These are phyloP conservation scores for Colletotrichum tamarilloi DNA, from an alignment of 2,329 filamentous ascomycete genomes.

Conservation along the genomic window DNA sequence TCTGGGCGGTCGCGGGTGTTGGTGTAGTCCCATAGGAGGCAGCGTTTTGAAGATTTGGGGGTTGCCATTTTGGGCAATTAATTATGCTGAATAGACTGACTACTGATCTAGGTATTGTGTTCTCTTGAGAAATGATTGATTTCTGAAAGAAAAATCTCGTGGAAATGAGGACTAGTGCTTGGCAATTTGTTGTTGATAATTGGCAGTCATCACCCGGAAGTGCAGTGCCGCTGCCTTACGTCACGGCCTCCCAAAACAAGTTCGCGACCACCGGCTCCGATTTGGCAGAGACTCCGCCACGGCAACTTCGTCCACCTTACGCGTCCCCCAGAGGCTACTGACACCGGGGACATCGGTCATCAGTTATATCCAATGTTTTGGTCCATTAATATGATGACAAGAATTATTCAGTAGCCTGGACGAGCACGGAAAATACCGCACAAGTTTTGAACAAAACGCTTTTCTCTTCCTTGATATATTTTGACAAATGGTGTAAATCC, in stretches of 20 bases:
- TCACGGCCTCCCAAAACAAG: background rate
- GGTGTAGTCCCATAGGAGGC: constrained; percentile 57
- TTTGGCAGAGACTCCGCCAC: background rate
- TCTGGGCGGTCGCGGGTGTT: constrained; percentile 48
- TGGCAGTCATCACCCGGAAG: background rate
- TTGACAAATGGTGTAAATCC: background rate
- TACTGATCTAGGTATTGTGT: background rate
- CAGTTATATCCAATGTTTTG: background rate
- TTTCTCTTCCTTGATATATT: background rate
- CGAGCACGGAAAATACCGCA: background rate
- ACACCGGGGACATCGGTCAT: no score
- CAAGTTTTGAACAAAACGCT: background rate
- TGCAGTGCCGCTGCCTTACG: background rate
- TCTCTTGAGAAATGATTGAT: background rate
- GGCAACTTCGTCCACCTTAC: background rate
- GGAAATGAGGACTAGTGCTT: background rate
- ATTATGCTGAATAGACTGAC: background rate
- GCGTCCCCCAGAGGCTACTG: background rate
- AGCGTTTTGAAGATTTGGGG: constrained; percentile 43
- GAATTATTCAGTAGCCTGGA: background rate
- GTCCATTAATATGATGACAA: background rate
- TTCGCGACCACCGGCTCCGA: background rate
- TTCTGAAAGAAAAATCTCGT: no score
- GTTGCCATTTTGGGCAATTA: background rate
- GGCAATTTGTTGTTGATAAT: background rate